Evolutionary conservation across 371 early-diverging fungal genomes (phyloP).

Genomic region (Thermomucor indicae-seudaticae): DNA sequence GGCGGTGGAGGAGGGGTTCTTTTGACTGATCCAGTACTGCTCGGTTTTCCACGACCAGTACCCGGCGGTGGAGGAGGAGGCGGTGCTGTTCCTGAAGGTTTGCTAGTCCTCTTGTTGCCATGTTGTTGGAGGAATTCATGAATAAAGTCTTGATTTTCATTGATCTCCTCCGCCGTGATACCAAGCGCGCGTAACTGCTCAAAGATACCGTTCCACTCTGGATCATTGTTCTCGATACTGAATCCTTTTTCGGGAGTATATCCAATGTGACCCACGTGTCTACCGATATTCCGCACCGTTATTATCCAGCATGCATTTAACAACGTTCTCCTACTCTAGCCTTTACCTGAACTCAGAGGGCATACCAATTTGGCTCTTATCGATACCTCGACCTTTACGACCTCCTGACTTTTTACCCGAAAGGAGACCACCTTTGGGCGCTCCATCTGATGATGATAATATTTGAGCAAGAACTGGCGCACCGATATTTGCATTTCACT

Average conservation of each 20-base stretch:
- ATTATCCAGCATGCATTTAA: not conserved
- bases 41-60: conserved; percentile 4
- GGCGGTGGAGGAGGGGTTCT: conserved; percentile 15
- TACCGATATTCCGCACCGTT: conserved; percentile 3
- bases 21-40: not conserved
- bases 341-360: conserved; percentile 69
- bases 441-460: conserved; percentile 1
- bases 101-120: conserved; percentile 13
- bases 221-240: conserved; percentile 74
- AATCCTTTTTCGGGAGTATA: conserved; percentile 79
- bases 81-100: conserved; percentile 27
- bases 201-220: conserved; percentile 75
- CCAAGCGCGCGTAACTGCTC: conserved; percentile 73
- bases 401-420: conserved; percentile 17
- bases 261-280: conserved; percentile 79
- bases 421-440: conserved; percentile 21
- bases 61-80: conserved; percentile 39
- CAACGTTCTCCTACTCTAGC: not conserved
- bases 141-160: conserved; percentile 49
- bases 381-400: conserved; percentile 42
- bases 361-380: conserved; percentile 71
- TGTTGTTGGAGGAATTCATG: conserved; percentile 45
- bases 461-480: not conserved
- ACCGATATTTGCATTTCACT: too few relatives aligned
- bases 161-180: conserved; percentile 70